phyloP scores from a whole-genome alignment of 768 basidiomycete genomes.

The Gloeopeniophorella convolvens region DNA sequence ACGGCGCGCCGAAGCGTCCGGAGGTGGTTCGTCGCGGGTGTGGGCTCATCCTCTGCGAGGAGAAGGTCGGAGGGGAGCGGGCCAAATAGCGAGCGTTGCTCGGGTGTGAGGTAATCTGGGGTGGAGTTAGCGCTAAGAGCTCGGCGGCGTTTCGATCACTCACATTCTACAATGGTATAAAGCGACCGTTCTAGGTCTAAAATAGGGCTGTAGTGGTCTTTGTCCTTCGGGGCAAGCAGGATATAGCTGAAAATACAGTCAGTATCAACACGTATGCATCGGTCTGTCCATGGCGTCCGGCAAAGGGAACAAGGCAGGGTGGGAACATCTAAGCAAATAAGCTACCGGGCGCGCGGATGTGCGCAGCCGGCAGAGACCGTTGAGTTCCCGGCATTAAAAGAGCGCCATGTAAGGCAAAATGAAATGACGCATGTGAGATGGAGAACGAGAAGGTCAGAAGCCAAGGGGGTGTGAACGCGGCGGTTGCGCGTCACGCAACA shows the following conservation, averaged over 20 bases:
- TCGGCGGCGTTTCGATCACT: neutral
- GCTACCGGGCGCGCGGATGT: no score
- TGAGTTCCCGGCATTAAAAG: no score
- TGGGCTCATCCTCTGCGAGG: conserved; percentile 20
- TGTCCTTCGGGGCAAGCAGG: conserved; percentile 74
- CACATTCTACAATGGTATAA: conserved; percentile 64
- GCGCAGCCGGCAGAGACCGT: no score
- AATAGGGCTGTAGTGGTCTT: conserved; percentile 83
- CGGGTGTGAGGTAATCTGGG: conserved; percentile 59
- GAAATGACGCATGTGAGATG: no score
- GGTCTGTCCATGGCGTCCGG: conserved; percentile 7
- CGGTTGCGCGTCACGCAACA: neutral
- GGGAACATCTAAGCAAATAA: neutral
- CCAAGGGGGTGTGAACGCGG: neutral
- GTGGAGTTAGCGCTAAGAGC: neutral
- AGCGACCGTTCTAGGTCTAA: conserved; percentile 69
- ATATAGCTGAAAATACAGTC: conserved; percentile 47
- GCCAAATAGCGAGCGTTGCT: conserved; percentile 62
- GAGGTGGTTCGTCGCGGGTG: conserved; percentile 31
- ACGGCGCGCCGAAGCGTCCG: conserved; percentile 66
- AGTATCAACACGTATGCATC: neutral
- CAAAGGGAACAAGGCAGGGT: neutral
- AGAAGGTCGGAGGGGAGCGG: conserved; percentile 44
- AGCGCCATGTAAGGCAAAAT: no score
- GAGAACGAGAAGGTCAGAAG: neutral